phyloP scores from a whole-genome alignment of 176 grass and related monocot genomes.

The Panicum miliaceum region DNA sequence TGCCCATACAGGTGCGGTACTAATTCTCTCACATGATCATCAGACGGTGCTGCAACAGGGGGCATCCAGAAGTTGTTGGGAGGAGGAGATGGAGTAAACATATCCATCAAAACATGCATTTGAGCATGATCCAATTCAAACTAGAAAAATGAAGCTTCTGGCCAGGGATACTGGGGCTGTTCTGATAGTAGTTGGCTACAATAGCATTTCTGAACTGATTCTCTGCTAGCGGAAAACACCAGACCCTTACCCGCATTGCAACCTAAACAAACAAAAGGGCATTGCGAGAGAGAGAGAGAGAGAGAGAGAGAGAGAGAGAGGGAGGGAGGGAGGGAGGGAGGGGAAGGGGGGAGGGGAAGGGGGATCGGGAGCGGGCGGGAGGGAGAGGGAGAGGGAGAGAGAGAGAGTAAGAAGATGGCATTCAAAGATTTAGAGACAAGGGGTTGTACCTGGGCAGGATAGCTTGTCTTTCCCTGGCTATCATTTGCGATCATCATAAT shows the following conservation, averaged over 20 bases:
- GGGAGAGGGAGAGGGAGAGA: too few relatives aligned
- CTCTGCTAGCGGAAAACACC: slow-evolving; percentile 68
- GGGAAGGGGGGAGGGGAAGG: too few relatives aligned
- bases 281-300: slow-evolving; percentile 35
- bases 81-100: slow-evolving; percentile 61
- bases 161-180: slow-evolving; percentile 1
- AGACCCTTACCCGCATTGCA: slow-evolving; percentile 50
- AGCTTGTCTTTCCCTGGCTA: slow-evolving; percentile 70
- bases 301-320: slow-evolving; percentile 29
- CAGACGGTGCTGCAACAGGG: slow-evolving; percentile 29
- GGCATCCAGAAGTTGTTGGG: slow-evolving; percentile 51
- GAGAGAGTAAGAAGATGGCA: slow-evolving; percentile 23
- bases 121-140: slow-evolving; percentile 94
- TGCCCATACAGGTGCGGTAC: slow-evolving; percentile 22
- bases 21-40: slow-evolving; percentile 26
- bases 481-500: slow-evolving; percentile 64
- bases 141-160: slow-evolving; percentile 65
- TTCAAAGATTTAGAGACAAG: slow-evolving; percentile 19
- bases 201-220: slow-evolving; percentile 71
- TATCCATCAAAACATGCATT: slow-evolving; percentile 56
- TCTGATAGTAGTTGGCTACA: slow-evolving; percentile 76
- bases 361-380: too few relatives aligned
- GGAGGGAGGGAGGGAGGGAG: too few relatives aligned
- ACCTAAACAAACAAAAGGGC: slow-evolving; percentile 61
- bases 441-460: slow-evolving; percentile 72